Percentiles rank a stretch among this genome's conserved stretches.
Conservation (phyloP, 768 basidiomycete species). For the Tulasnella sp. region DNA sequence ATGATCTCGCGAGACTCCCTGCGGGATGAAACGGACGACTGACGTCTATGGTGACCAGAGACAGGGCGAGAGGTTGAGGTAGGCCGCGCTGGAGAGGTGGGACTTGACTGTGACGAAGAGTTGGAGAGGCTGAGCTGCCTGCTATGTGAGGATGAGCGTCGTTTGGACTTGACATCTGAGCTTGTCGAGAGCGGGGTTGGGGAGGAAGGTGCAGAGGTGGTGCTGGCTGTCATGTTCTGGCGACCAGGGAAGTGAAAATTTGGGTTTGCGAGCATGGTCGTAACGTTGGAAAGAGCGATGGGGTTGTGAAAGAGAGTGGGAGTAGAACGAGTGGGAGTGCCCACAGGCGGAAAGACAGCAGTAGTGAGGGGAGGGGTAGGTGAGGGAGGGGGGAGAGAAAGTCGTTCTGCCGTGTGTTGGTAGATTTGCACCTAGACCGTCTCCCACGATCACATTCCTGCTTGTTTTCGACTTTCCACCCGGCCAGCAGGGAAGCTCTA, state of each 20-base stretch:
- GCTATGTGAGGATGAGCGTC: neutral
- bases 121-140: constrained; percentile 8
- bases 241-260: constrained; percentile 6
- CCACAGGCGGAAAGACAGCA: neutral
- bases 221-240: neutral
- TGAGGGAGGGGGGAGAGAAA: neutral
- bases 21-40: constrained; percentile 81
- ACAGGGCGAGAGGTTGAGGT: constrained; percentile 2
- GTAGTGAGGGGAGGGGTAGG: neutral
- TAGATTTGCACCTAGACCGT: neutral
- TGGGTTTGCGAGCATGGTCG: constrained; percentile 9
- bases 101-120: neutral
- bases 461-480: neutral
- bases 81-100: neutral
- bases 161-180: neutral
- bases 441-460: neutral
- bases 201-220: neutral
- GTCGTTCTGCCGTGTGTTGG: constrained; percentile 2
- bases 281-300: neutral
- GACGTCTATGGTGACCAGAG: constrained; percentile 56
- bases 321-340: constrained; percentile 3
- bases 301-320: neutral
- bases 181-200: neutral
- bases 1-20: constrained; percentile 85
- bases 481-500: neutral